A percentile compares a stretch with the other conserved stretches of the same genome.
Evolutionary conservation across 1,284 basidiomycete species (phyloP).

Genomic region (Moesziomyces antarcticus): DNA sequence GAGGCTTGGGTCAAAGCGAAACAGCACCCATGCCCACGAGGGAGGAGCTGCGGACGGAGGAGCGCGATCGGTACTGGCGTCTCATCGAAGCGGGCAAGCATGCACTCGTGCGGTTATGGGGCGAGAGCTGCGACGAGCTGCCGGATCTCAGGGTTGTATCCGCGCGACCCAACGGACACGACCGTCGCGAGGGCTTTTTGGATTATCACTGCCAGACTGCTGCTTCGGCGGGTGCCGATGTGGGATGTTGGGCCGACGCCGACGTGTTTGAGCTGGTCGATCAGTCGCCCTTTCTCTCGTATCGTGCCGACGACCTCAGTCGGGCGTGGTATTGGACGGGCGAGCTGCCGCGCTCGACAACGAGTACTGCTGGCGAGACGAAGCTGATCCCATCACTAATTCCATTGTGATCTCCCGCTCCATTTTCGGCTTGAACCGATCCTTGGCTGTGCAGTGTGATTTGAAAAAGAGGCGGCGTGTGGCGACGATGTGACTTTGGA

Average conservation of each 20-base stretch:
- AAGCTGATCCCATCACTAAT: not conserved
- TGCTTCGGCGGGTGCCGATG: conserved; percentile 2
- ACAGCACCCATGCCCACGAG: not conserved
- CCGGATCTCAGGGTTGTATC: conserved; percentile 37
- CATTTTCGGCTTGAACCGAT: too few species aligned
- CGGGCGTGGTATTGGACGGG: conserved; percentile 8
- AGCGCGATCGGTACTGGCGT: conserved; percentile 33
- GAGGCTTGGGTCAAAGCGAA: not conserved
- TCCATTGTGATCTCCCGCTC: not conserved
- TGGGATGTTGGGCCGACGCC: conserved; percentile 39
- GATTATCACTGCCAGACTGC: conserved; percentile 37
- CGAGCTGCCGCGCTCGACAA: conserved; percentile 1
- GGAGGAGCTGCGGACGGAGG: conserved; percentile 23
- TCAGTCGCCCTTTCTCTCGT: conserved; percentile 23
- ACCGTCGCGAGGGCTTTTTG: conserved; percentile 34
- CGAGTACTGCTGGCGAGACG: not conserved
- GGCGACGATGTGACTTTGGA: too few species aligned
- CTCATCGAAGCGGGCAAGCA: conserved; percentile 21
- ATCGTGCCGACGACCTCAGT: not conserved
- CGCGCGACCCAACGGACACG: conserved; percentile 33
- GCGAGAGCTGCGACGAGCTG: not conserved
- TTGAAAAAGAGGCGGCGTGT: too few species aligned
- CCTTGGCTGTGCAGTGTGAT: too few species aligned
- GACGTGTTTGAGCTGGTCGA: conserved; percentile 34
- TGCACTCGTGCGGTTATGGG: conserved; percentile 28